Evolutionary conservation across 2,329 filamentous ascomycete genomes (phyloP).

Genomic region (Pyricularia sp.): DNA sequence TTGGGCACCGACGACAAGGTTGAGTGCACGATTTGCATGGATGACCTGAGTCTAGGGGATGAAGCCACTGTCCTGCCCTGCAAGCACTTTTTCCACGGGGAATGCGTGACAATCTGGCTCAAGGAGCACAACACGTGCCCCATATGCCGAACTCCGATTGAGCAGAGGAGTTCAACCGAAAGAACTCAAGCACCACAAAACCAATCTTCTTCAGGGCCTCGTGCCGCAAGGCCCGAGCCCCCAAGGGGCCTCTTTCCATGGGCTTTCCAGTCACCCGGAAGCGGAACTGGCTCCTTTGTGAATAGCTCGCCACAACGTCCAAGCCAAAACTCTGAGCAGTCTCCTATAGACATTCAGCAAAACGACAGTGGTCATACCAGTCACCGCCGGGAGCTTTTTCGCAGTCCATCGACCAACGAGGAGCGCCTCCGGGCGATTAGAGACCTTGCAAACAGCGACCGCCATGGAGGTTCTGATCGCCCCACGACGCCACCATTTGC

Average conservation of each 20-base stretch:
- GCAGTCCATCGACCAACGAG: background rate
- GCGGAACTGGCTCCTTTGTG: background rate
- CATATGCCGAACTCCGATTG: slow-evolving; percentile 54
- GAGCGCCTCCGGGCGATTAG: background rate
- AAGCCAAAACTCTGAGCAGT: background rate
- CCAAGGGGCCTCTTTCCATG: background rate
- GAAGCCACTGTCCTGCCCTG: slow-evolving; percentile 72
- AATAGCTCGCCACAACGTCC: background rate
- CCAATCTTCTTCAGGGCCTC: background rate
- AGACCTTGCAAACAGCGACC: background rate
- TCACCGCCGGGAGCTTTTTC: background rate
- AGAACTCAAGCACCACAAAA: slow-evolving; percentile 5
- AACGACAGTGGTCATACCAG: background rate
- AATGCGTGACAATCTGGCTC: slow-evolving; percentile 73
- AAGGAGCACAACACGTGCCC: slow-evolving; percentile 88
- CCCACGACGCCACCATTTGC: background rate
- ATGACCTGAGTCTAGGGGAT: slow-evolving; percentile 59
- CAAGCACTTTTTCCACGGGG: slow-evolving; percentile 84
- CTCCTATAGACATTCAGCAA: background rate
- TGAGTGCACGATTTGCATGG: slow-evolving; percentile 94
- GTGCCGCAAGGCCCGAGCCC: background rate
- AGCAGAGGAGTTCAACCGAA: slow-evolving; percentile 17
- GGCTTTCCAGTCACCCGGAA: background rate
- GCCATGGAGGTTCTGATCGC: background rate
- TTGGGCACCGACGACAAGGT: slow-evolving; percentile 52